These are phyloP conservation scores for Exophiala sp. DNA, from an alignment of 2,329 filamentous ascomycete species.

Conservation along the genomic window DNA sequence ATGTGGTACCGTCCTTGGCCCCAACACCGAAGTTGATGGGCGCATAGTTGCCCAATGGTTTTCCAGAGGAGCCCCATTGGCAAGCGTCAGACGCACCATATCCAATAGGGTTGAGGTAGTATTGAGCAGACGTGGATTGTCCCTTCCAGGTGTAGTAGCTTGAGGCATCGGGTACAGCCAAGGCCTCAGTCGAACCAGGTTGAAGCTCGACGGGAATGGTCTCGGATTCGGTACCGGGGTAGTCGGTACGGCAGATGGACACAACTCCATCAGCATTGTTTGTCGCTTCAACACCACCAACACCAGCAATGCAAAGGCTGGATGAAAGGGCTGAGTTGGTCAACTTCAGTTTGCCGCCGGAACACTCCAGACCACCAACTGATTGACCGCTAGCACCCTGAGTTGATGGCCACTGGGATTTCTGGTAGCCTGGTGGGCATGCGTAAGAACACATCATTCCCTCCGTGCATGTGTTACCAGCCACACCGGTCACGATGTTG, in stretches of 20 bases:
- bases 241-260: conserved; percentile 89
- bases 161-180: conserved; percentile 72
- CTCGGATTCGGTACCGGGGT: conserved; percentile 83
- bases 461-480: conserved; percentile 58
- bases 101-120: conserved; percentile 89
- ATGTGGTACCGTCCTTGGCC: conserved; percentile 62
- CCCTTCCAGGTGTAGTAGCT: conserved; percentile 77
- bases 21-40: conserved; percentile 84
- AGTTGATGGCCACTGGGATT: conserved; percentile 78
- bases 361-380: conserved; percentile 80
- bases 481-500: conserved; percentile 62
- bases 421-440: conserved; percentile 87
- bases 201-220: conserved; percentile 68
- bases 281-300: conserved; percentile 65
- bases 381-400: conserved; percentile 82
- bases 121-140: conserved; percentile 79
- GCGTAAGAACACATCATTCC: conserved; percentile 85
- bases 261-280: conserved; percentile 69
- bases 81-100: conserved; percentile 66
- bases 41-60: conserved; percentile 73
- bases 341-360: conserved; percentile 67
- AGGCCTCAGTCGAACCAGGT: conserved; percentile 56
- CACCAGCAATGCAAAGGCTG: conserved; percentile 72
- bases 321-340: conserved; percentile 64
- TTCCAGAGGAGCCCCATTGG: conserved; percentile 65